Conservation (phyloP, 2,329 filamentous ascomycete genomes). For the Colletotrichum sp. region DNA sequence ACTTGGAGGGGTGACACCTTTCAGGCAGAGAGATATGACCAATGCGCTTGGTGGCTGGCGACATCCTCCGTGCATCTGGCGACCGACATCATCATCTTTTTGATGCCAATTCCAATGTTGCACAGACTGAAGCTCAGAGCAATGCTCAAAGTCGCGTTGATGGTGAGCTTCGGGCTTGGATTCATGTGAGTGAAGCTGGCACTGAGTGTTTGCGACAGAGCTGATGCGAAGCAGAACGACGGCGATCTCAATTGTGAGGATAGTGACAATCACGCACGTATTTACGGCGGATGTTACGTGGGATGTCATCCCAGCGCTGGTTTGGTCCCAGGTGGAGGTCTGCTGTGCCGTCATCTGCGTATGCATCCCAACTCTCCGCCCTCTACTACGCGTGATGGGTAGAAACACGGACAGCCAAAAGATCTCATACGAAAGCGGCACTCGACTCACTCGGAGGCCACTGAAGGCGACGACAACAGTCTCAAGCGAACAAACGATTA, state of each 20-base stretch:
- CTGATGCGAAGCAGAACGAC: not conserved
- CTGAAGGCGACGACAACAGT: not conserved
- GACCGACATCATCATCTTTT: conserved; percentile 14
- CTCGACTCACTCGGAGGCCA: not conserved
- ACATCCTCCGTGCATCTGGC: not conserved
- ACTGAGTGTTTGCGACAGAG: not conserved
- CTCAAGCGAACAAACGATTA: not conserved
- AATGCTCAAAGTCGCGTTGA: not conserved
- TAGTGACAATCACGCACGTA: not conserved
- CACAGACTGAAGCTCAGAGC: not conserved
- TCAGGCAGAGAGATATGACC: not conserved
- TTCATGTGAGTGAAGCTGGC: not conserved
- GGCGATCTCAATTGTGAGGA: conserved; percentile 5
- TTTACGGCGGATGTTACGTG: conserved; percentile 9
- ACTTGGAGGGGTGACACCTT: not conserved
- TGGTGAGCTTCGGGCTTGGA: conserved; percentile 14
- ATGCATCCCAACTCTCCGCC: conserved; percentile 16
- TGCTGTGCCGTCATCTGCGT: conserved; percentile 11
- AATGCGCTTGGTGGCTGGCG: not conserved
- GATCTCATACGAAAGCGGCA: not conserved
- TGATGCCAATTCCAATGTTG: conserved; percentile 12
- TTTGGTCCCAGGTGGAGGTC: conserved; percentile 9
- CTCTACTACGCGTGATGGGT: not conserved
- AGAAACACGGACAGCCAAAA: not conserved
- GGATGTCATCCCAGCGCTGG: not conserved